Evolutionary conservation across 345 rosid genomes (phyloP).

Genomic region (Gossypium rotundifolium): DNA sequence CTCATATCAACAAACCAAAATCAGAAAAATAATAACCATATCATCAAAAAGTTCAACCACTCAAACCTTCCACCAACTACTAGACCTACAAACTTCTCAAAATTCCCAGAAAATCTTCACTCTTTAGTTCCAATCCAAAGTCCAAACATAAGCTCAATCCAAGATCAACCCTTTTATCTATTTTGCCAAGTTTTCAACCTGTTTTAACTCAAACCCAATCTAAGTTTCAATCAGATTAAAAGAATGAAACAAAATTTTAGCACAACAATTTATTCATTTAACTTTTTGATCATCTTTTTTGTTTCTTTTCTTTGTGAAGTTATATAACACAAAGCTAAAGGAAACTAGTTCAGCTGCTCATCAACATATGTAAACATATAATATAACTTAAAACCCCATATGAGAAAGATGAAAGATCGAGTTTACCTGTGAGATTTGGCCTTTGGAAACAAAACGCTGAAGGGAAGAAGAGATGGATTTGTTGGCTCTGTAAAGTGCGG

Average conservation of each 20-base stretch:
- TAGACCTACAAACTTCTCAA: neutral
- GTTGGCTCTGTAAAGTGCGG: slow-evolving; percentile 57
- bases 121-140: neutral
- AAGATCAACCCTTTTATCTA: neutral
- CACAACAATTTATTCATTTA: neutral
- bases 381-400: neutral
- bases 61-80: neutral
- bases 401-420: neutral
- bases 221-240: neutral
- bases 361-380: neutral
- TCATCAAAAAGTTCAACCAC: neutral
- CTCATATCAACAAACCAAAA: neutral
- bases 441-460: slow-evolving; percentile 63
- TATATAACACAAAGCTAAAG: neutral
- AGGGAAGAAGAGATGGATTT: slow-evolving; percentile 49
- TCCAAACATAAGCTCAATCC: neutral
- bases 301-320: neutral
- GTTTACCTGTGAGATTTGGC: slow-evolving; percentile 49
- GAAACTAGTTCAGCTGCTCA: neutral
- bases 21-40: neutral
- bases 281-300: neutral
- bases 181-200: neutral
- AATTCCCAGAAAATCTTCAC: neutral
- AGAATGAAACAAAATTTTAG: neutral
- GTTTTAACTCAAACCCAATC: slow-evolving; percentile 1